Conservation (phyloP, 805 yeast species). For the Ogataea sp. region DNA sequence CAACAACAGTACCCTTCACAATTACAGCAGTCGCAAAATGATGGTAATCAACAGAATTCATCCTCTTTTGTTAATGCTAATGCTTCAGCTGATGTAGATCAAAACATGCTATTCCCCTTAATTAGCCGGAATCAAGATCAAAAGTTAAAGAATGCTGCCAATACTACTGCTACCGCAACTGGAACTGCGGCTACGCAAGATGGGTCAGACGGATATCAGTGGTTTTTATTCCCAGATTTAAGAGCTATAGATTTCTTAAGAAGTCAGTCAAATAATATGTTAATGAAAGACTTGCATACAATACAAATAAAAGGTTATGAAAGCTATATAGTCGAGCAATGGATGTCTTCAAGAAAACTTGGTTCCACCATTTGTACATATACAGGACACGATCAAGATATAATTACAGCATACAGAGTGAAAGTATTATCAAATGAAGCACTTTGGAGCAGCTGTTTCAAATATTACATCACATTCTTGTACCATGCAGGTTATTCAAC, state of each 20-base stretch:
- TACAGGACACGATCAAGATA: constrained; percentile 75
- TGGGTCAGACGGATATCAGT: too few species aligned
- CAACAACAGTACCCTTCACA: too few species aligned
- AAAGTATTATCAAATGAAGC: constrained; percentile 40
- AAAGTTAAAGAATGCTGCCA: too few species aligned
- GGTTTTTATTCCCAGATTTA: constrained; percentile 46
- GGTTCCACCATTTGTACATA: constrained; percentile 69
- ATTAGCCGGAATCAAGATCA: too few species aligned
- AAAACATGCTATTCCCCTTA: too few species aligned
- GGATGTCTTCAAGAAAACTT: constrained; percentile 70
- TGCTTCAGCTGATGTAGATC: too few species aligned
- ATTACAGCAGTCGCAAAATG: too few species aligned
- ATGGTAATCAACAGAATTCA: too few species aligned
- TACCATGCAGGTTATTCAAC: constrained; percentile 52
- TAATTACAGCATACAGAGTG: constrained; percentile 48
- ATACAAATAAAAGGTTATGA: constrained; percentile 68
- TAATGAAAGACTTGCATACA: constrained; percentile 29
- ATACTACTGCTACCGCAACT: too few species aligned
- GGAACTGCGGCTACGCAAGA: too few species aligned
- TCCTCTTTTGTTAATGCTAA: too few species aligned
- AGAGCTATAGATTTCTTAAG: constrained; percentile 40
- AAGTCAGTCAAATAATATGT: constrained; percentile 27
- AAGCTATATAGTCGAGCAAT: constrained; percentile 87
- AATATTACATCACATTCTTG: constrained; percentile 57
- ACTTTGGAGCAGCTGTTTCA: constrained; percentile 45